A percentile compares a stretch with the other conserved stretches of the same genome.
Evolutionary conservation across 2,329 filamentous ascomycete species (phyloP).

Genomic region (Alternaria conjuncta): DNA sequence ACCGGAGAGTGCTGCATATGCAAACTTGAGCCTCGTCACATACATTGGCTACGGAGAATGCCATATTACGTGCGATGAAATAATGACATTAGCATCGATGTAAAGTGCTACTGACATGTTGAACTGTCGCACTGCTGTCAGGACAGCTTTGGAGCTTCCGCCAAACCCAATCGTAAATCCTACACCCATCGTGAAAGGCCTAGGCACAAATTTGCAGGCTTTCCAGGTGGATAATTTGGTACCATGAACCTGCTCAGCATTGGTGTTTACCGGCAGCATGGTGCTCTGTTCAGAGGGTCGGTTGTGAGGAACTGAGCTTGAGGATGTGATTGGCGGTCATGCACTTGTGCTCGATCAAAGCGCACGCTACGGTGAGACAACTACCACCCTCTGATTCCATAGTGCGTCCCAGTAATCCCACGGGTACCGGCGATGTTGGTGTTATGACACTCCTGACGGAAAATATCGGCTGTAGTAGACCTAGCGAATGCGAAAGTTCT

Average conservation of each 20-base stretch:
- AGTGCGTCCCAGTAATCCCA: background rate
- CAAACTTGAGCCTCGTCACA: background rate
- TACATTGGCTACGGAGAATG: background rate
- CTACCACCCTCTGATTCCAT: background rate
- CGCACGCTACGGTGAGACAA: background rate
- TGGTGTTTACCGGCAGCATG: background rate
- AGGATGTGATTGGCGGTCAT: background rate
- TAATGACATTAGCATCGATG: background rate
- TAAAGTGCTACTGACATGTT: background rate
- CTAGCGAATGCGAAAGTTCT: background rate
- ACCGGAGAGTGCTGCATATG: background rate
- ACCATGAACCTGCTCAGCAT: background rate
- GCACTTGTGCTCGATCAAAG: background rate
- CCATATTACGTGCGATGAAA: background rate
- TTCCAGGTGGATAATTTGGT: background rate
- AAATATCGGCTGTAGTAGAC: background rate
- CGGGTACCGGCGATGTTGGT: background rate
- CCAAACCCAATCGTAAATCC: background rate
- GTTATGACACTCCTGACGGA: background rate
- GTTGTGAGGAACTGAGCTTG: background rate
- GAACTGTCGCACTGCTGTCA: background rate
- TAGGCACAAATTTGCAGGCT: background rate
- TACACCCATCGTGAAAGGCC: background rate
- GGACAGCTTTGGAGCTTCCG: background rate
- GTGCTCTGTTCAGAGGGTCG: background rate